phyloP scores from a whole-genome alignment of 129 eudicot species.

The Pittosporum tobira region DNA sequence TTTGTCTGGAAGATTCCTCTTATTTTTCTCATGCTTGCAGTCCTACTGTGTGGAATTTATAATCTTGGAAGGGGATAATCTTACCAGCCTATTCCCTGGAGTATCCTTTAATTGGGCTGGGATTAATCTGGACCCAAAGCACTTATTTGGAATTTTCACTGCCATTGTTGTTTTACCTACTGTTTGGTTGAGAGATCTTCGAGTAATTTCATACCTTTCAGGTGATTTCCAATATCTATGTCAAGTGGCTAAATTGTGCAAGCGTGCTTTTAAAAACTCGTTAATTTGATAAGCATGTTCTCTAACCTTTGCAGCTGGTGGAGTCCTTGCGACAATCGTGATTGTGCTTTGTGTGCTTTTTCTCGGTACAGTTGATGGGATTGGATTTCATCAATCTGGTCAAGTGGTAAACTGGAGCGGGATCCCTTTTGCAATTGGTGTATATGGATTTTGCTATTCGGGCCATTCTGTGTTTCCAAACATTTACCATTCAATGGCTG shows the following conservation, averaged over 20 bases:
- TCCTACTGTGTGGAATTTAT: constrained; percentile 88
- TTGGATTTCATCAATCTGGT: constrained; percentile 58
- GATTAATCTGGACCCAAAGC: constrained; percentile 51
- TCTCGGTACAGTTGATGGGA: constrained; percentile 48
- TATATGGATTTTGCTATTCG: constrained; percentile 80
- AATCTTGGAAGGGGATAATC: constrained; percentile 86
- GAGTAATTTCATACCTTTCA: constrained; percentile 73
- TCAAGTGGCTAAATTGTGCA: background rate
- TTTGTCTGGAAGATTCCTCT: constrained; percentile 7
- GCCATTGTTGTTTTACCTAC: constrained; percentile 67
- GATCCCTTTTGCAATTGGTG: constrained; percentile 74
- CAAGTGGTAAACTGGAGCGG: constrained; percentile 60
- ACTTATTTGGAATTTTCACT: constrained; percentile 56
- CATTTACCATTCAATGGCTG: constrained; percentile 94
- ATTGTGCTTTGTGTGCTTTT: constrained; percentile 51
- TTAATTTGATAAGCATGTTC: background rate
- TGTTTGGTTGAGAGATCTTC: constrained; percentile 63
- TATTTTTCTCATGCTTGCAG: constrained; percentile 33
- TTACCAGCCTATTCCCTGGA: constrained; percentile 65
- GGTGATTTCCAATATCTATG: constrained; percentile 23
- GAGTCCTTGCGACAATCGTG: constrained; percentile 59
- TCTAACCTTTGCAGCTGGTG: constrained; percentile 61
- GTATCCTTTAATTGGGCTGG: constrained; percentile 43
- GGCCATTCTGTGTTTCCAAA: constrained; percentile 95
- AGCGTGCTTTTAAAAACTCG: background rate